A percentile compares a stretch with the other conserved stretches of the same genome.
Conservation (phyloP, 2,329 filamentous ascomycete genomes). For the Claviceps digitariae region DNA sequence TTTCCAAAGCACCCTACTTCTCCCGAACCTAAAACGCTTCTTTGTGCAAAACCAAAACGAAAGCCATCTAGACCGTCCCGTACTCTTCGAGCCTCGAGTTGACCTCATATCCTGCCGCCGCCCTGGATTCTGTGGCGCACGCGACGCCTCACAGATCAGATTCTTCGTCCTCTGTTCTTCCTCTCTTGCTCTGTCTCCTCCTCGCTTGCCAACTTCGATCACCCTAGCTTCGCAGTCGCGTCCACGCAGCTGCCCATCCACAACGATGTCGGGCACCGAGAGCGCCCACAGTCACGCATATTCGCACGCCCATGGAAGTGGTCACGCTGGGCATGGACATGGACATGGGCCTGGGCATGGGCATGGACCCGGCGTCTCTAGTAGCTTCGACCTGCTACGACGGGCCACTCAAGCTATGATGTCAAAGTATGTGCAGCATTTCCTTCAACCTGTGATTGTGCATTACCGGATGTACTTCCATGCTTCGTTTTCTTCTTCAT, state of each 20-base stretch:
- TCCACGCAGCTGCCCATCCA: not conserved
- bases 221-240: not conserved
- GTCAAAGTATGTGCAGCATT: slow-evolving; percentile 38
- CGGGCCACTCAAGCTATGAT: slow-evolving; percentile 51
- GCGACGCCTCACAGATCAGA: not conserved
- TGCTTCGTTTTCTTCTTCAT: not conserved
- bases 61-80: not conserved
- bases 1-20: not conserved
- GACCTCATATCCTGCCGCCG: not conserved
- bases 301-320: slow-evolving; percentile 8
- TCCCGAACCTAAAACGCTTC: slow-evolving; percentile 1
- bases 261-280: slow-evolving; percentile 34
- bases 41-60: not conserved
- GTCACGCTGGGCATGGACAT: slow-evolving; percentile 5
- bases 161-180: not conserved
- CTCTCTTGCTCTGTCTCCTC: not conserved
- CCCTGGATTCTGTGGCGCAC: not conserved
- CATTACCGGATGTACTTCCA: not conserved
- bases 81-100: not conserved
- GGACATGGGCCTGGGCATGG: not conserved
- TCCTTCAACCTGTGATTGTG: not conserved
- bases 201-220: not conserved
- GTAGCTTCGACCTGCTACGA: slow-evolving; percentile 42
- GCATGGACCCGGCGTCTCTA: slow-evolving; percentile 16
- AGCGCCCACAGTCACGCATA: slow-evolving; percentile 13